Evolutionary conservation across 129 eudicot species (phyloP).

Genomic region (Flaveria bidentis): DNA sequence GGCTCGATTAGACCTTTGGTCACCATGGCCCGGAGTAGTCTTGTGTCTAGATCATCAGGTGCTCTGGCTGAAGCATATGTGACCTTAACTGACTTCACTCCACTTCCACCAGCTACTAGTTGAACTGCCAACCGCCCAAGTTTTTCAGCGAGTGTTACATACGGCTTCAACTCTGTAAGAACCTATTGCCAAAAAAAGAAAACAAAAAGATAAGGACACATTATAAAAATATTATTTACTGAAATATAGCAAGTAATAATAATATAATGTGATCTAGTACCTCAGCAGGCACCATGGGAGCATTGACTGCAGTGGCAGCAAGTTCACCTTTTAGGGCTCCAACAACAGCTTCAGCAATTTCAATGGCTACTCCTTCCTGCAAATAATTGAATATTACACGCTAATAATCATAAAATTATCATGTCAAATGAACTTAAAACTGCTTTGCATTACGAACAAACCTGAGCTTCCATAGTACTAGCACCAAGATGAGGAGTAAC

Average conservation of each 20-base stretch:
- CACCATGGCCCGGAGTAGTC: constrained; percentile 97
- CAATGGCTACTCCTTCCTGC: constrained; percentile 99
- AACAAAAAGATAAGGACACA: background rate
- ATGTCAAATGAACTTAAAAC: background rate
- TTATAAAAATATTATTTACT: background rate
- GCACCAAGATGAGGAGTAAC: constrained; percentile 99
- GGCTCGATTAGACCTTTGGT: constrained; percentile 95
- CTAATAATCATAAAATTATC: background rate
- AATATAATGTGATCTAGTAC: constrained; percentile 32
- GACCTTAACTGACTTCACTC: constrained; percentile 84
- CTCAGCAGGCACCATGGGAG: constrained; percentile 99
- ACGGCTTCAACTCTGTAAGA: constrained; percentile 82
- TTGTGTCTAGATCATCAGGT: constrained; percentile 94
- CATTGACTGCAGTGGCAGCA: constrained; percentile 99
- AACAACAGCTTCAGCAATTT: constrained; percentile 98
- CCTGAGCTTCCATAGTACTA: constrained; percentile 99
- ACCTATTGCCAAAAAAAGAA: constrained; percentile 46
- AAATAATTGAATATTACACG: constrained; percentile 9
- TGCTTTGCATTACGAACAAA: constrained; percentile 25
- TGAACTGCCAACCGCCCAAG: constrained; percentile 94
- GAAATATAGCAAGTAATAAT: background rate
- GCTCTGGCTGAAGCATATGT: constrained; percentile 88
- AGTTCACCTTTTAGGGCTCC: constrained; percentile 96
- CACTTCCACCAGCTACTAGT: constrained; percentile 93
- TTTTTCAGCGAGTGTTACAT: constrained; percentile 80